Conservation (phyloP, 768 basidiomycete species). For the Rhizopogon salebrosus region DNA sequence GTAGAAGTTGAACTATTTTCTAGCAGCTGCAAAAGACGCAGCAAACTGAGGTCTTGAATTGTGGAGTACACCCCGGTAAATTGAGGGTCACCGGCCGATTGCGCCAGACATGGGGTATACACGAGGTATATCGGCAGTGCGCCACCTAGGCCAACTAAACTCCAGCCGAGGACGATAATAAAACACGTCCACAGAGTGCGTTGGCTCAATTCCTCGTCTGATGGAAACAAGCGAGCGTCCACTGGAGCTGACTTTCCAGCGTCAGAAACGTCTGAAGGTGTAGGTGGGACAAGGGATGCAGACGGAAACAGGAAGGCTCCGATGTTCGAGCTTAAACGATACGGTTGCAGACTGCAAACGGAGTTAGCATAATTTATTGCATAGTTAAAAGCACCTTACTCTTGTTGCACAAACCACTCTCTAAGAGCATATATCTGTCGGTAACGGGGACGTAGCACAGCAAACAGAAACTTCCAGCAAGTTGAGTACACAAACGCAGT, state of each 20-base stretch:
- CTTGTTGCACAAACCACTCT: slow-evolving; percentile 73
- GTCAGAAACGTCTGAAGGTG: slow-evolving; percentile 53
- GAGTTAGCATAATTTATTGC: slow-evolving; percentile 7
- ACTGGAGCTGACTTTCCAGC: slow-evolving; percentile 42
- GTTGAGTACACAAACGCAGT: not conserved
- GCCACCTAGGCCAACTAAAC: slow-evolving; percentile 62
- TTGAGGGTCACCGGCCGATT: slow-evolving; percentile 36
- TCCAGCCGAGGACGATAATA: slow-evolving; percentile 60
- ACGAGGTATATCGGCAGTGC: slow-evolving; percentile 72
- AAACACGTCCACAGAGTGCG: slow-evolving; percentile 66
- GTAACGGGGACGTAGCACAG: slow-evolving; percentile 59
- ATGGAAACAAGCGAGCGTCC: slow-evolving; percentile 60
- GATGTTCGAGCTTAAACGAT: slow-evolving; percentile 50
- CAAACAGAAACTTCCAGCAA: slow-evolving; percentile 52
- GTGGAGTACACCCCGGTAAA: slow-evolving; percentile 61
- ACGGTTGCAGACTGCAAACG: slow-evolving; percentile 53
- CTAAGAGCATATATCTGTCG: slow-evolving; percentile 68
- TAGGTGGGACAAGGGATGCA: slow-evolving; percentile 56
- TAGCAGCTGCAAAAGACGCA: slow-evolving; percentile 63
- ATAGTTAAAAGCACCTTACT: slow-evolving; percentile 39
- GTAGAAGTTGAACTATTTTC: slow-evolving; percentile 37
- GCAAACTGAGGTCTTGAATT: slow-evolving; percentile 70
- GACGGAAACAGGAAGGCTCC: slow-evolving; percentile 70
- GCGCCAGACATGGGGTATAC: slow-evolving; percentile 60
- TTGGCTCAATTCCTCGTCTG: slow-evolving; percentile 70